A percentile compares a stretch with the other conserved stretches of the same genome.
Conservation (phyloP, 257 asterid species). For the Phtheirospermum japonicum region DNA sequence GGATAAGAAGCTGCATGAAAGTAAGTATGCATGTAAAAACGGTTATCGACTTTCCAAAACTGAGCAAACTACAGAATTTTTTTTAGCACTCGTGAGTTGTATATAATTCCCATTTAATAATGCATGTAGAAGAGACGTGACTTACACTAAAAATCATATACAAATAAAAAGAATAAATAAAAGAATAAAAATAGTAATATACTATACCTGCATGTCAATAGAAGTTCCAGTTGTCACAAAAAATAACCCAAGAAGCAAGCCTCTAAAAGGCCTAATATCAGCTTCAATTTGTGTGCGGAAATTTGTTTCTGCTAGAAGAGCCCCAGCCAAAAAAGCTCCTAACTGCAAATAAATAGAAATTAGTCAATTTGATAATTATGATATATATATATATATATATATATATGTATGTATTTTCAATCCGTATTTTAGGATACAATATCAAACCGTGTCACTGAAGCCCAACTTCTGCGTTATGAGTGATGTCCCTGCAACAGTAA, state of each 20-base stretch:
- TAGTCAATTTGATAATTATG: conserved; percentile 21
- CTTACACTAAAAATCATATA: conserved; percentile 8
- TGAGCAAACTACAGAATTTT: no score
- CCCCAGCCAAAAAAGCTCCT: conserved; percentile 98
- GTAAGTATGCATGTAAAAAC: conserved; percentile 22
- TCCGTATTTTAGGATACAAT: conserved; percentile 22
- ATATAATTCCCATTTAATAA: no score
- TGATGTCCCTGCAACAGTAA: conserved; percentile 96
- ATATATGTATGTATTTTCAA: no score
- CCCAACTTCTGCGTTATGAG: conserved; percentile 91
- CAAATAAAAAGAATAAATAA: not conserved
- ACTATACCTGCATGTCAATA: conserved; percentile 83
- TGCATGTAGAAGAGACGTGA: no score
- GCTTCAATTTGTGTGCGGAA: conserved; percentile 99
- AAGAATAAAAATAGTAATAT: not conserved
- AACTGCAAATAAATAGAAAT: conserved; percentile 50
- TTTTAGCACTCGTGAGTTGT: no score
- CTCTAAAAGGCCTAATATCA: conserved; percentile 98
- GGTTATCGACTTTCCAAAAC: conserved; percentile 23
- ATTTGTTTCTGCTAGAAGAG: conserved; percentile 91
- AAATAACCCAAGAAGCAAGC: conserved; percentile 93
- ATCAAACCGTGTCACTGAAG: conserved; percentile 96
- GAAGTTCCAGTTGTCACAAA: conserved; percentile 98
- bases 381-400: conserved; percentile 12
- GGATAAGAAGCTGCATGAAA: conserved; percentile 76